Conservation (phyloP, 2,329 filamentous ascomycete species). For the Paracamarosporium sp. region DNA sequence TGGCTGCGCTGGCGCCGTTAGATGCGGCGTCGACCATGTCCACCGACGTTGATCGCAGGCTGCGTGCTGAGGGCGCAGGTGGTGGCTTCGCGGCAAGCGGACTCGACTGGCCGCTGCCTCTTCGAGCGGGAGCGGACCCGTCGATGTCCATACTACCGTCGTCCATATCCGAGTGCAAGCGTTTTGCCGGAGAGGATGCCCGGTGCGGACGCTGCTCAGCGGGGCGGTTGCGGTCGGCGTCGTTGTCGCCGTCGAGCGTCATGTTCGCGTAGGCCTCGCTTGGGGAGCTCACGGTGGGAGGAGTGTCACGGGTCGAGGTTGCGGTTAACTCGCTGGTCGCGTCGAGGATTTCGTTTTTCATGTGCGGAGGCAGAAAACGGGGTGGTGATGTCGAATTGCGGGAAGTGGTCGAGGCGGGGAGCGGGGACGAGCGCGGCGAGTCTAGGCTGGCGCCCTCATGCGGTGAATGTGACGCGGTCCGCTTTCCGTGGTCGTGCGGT, state of each 20-base stretch:
- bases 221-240: conserved; percentile 31
- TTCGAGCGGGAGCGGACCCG: conserved; percentile 19
- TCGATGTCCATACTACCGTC: conserved; percentile 48
- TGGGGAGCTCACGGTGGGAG: conserved; percentile 54
- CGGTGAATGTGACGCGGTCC: conserved; percentile 33
- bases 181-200: conserved; percentile 62
- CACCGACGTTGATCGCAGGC: conserved; percentile 48
- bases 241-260: conserved; percentile 53
- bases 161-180: conserved; percentile 63
- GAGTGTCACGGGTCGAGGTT: conserved; percentile 36
- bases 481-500: conserved; percentile 9
- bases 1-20: conserved; percentile 29
- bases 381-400: conserved; percentile 46
- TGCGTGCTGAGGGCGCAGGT: conserved; percentile 30
- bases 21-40: conserved; percentile 51
- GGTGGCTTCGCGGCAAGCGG: conserved; percentile 35
- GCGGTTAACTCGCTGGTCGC: conserved; percentile 32
- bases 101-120: conserved; percentile 32
- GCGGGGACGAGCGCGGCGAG: conserved; percentile 47
- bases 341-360: conserved; percentile 59
- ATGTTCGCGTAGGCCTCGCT: conserved; percentile 61
- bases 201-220: conserved; percentile 39
- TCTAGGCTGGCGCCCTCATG: conserved; percentile 39
- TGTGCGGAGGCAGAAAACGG: conserved; percentile 62
- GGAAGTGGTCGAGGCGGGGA: conserved; percentile 28